Evolutionary conservation across 2,329 filamentous ascomycete genomes (phyloP).

Genomic region (Pseudogymnoascus sp.): DNA sequence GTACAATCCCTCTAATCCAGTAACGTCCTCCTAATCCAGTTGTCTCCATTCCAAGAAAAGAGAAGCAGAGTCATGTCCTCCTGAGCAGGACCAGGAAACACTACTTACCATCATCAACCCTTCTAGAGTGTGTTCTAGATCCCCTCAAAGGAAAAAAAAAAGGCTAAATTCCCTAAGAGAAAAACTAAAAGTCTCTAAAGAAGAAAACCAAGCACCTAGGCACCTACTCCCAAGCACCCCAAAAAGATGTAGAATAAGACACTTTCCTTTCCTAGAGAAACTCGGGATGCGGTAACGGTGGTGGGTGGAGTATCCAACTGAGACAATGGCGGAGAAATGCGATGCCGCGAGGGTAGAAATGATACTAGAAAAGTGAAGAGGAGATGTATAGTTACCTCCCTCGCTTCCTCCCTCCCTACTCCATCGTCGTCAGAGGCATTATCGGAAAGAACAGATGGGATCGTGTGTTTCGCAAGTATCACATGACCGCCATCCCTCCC

Average conservation of each 20-base stretch:
- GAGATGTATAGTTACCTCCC: neutral
- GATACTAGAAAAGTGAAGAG: neutral
- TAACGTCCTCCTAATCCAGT: neutral
- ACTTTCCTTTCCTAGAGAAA: neutral
- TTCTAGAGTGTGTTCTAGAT: neutral
- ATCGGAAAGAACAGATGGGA: no score
- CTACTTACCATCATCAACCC: neutral
- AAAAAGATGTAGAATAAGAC: neutral
- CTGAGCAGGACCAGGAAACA: neutral
- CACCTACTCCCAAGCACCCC: no score
- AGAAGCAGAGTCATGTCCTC: neutral
- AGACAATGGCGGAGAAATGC: neutral
- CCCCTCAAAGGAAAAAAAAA: neutral
- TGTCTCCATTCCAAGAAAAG: neutral
- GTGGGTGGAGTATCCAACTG: neutral
- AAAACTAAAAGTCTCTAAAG: no score
- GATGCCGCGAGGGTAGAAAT: neutral
- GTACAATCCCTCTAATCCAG: neutral
- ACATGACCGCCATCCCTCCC: neutral
- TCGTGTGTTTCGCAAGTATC: neutral
- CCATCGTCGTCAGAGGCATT: no score
- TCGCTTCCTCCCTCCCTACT: no score
- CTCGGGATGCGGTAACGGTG: neutral
- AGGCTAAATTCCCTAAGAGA: no score
- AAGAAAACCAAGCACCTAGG: neutral